Percentiles rank a stretch among this genome's conserved stretches.
phyloP scores from a whole-genome alignment of 2,329 filamentous ascomycete species.

The Metarhizium album region DNA sequence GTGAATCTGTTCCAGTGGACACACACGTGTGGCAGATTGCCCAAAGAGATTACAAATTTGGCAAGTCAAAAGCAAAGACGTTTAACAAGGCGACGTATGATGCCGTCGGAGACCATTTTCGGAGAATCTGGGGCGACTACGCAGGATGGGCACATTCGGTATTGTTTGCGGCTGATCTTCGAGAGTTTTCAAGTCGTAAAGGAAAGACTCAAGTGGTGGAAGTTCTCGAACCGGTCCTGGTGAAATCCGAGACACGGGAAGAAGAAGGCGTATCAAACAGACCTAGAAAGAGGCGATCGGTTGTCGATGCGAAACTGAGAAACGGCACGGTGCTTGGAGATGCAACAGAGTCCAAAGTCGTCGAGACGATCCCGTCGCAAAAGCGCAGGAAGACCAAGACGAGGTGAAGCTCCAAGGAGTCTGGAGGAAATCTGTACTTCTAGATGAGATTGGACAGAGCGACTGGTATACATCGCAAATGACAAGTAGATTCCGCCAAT shows the following conservation, averaged over 20 bases:
- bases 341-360: slow-evolving; percentile 10
- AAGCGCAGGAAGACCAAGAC: slow-evolving; percentile 21
- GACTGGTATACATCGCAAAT: not conserved
- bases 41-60: slow-evolving; percentile 88
- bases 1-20: slow-evolving; percentile 88
- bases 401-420: slow-evolving; percentile 5
- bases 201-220: slow-evolving; percentile 4
- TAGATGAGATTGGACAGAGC: not conserved
- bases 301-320: slow-evolving; percentile 10
- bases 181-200: slow-evolving; percentile 63
- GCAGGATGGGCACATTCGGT: slow-evolving; percentile 98
- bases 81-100: slow-evolving; percentile 84
- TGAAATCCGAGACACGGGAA: slow-evolving; percentile 8
- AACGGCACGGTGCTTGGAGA: slow-evolving; percentile 13
- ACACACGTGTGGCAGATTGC: slow-evolving; percentile 99
- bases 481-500: too few species aligned
- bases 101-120: slow-evolving; percentile 82
- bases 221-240: not conserved
- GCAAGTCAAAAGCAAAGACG: slow-evolving; percentile 72
- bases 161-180: slow-evolving; percentile 86
- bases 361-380: slow-evolving; percentile 11
- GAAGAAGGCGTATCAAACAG: slow-evolving; percentile 15
- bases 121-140: slow-evolving; percentile 80
- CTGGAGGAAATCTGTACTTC: not conserved
- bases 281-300: slow-evolving; percentile 17